Evolutionary conservation across 1,284 basidiomycete species (phyloP).

Genomic region (Trichosporon inkin): DNA sequence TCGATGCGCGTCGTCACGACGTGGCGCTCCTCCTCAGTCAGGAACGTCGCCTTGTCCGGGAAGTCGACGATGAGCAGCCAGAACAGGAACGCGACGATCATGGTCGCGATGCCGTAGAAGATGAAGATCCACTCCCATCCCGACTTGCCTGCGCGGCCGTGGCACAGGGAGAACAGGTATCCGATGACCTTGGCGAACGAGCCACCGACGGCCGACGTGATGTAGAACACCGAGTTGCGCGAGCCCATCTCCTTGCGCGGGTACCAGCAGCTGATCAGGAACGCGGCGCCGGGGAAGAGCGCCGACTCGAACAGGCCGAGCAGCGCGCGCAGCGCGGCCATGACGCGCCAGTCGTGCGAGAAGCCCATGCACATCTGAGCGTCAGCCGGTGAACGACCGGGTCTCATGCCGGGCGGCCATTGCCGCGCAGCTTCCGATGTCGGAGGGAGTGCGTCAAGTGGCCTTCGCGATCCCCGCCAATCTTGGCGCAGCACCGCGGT

Average conservation of each 20-base stretch:
- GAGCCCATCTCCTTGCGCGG: conserved; percentile 51
- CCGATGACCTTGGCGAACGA: conserved; percentile 15
- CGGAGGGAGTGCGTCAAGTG: no score
- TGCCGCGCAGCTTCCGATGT: no score
- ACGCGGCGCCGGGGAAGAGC: conserved; percentile 49
- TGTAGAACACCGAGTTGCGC: conserved; percentile 49
- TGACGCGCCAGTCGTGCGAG: no score
- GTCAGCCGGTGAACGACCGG: no score
- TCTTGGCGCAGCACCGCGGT: no score
- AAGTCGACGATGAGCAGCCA: conserved; percentile 47
- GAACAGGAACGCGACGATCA: conserved; percentile 17
- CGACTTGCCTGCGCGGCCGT: background rate
- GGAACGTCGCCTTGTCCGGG: conserved; percentile 53
- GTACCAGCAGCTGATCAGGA: conserved; percentile 50
- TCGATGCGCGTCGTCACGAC: conserved; percentile 51
- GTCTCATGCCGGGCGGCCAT: no score
- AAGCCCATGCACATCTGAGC: no score
- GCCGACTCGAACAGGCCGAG: conserved; percentile 47
- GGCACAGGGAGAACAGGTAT: conserved; percentile 12
- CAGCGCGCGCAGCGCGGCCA: conserved; percentile 16
- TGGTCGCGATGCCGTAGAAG: conserved; percentile 8
- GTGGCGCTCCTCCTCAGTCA: conserved; percentile 46
- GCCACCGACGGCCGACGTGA: conserved; percentile 26
- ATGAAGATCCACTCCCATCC: conserved; percentile 17
- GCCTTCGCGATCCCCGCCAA: no score